Percentiles rank a stretch among this genome's conserved stretches.
These are phyloP conservation scores for Globisporangium uncinulatum DNA, from an alignment of 352 stramenopile species.

Conservation along the genomic window DNA sequence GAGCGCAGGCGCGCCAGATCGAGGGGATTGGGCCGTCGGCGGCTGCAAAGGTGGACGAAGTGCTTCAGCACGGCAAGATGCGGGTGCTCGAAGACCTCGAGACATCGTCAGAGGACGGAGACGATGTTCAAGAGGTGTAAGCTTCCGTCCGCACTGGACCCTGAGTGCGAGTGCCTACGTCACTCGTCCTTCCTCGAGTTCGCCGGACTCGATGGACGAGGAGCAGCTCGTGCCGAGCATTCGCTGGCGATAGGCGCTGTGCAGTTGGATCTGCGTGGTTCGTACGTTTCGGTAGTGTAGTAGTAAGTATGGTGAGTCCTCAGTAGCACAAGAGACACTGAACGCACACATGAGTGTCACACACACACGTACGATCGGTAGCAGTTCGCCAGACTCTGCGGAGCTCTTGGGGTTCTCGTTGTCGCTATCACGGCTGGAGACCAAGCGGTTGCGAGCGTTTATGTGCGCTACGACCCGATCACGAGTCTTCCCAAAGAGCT, in stretches of 20 bases:
- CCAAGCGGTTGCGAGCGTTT: conserved; percentile 11
- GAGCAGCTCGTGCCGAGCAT: conserved; percentile 19
- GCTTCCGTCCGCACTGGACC: not conserved
- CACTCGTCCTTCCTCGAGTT: conserved; percentile 21
- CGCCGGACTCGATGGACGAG: conserved; percentile 34
- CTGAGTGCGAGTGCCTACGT: not conserved
- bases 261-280: conserved; percentile 14
- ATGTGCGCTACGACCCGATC: conserved; percentile 21
- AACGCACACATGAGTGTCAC: not conserved
- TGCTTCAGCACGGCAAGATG: conserved; percentile 29
- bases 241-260: conserved; percentile 11
- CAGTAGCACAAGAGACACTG: not conserved
- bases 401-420: conserved; percentile 20
- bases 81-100: conserved; percentile 19
- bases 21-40: conserved; percentile 25
- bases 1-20: conserved; percentile 17
- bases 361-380: conserved; percentile 20
- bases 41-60: conserved; percentile 33
- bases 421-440: not conserved
- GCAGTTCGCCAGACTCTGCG: conserved; percentile 51
- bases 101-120: conserved; percentile 1
- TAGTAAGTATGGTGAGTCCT: not conserved
- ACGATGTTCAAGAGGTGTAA: conserved; percentile 7
- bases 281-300: not conserved
- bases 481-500: conserved; percentile 37